phyloP scores from a whole-genome alignment of 192 early-diverging fungal genomes.

The Linnemannia elongata region DNA sequence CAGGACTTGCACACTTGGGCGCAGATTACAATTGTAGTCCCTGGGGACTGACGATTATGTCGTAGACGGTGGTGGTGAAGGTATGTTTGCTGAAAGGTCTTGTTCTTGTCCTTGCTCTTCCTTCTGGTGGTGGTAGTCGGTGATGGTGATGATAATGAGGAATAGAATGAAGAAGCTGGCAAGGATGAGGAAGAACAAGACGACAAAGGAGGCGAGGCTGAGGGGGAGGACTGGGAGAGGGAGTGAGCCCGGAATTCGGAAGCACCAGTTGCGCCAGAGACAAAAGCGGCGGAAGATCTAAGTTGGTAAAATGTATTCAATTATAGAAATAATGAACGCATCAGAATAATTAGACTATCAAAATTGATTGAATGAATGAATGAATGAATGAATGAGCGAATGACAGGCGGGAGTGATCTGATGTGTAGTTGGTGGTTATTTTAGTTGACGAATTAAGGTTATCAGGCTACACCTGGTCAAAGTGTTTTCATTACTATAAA shows the following conservation, averaged over 20 bases:
- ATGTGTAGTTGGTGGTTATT: too few species aligned
- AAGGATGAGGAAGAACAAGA: neutral
- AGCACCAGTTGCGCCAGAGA: neutral
- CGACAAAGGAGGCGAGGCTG: neutral
- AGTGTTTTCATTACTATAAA: too few species aligned
- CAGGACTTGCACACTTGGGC: slow-evolving; percentile 15
- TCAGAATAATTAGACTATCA: too few species aligned
- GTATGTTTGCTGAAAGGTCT: neutral
- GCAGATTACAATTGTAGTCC: neutral
- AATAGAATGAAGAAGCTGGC: neutral
- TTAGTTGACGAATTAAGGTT: too few species aligned
- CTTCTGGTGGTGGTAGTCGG: neutral
- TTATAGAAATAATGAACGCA: neutral
- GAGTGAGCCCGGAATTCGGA: neutral
- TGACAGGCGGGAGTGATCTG: too few species aligned
- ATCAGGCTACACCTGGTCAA: too few species aligned
- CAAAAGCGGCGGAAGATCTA: neutral
- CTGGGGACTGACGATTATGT: neutral
- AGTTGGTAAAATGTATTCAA: neutral
- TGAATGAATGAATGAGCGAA: too few species aligned
- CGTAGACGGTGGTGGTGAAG: neutral
- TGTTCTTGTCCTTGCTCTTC: neutral
- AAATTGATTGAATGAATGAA: too few species aligned
- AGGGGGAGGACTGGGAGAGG: neutral
- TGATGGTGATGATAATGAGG: neutral